Conservation (phyloP, 345 rosid species). For the Citrus glauca region DNA sequence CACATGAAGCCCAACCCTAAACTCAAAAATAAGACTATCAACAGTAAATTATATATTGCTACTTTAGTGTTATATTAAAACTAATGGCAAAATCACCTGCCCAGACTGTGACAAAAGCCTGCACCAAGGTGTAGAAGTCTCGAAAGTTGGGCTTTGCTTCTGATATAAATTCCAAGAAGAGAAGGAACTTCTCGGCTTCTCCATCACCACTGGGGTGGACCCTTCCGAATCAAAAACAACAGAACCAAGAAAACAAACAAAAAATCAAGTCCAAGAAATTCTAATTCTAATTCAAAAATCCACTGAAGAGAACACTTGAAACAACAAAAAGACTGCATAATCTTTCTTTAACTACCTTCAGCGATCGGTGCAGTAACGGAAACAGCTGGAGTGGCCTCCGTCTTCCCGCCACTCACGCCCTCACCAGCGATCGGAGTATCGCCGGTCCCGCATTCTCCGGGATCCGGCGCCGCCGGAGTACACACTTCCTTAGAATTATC, state of each 20-base stretch:
- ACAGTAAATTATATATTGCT: neutral
- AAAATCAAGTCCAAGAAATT: neutral
- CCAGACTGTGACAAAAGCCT: constrained; percentile 69
- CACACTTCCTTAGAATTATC: constrained; percentile 60
- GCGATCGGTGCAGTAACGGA: constrained; percentile 54
- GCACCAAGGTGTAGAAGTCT: constrained; percentile 61
- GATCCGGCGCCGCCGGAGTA: constrained; percentile 42
- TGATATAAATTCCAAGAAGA: constrained; percentile 40
- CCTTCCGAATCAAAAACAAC: constrained; percentile 31
- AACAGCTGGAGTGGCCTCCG: constrained; percentile 44
- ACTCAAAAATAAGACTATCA: neutral
- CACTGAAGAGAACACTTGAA: neutral
- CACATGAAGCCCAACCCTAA: neutral
- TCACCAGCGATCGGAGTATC: constrained; percentile 47
- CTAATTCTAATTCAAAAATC: constrained; percentile 9
- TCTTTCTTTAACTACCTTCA: constrained; percentile 37
- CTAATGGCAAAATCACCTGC: constrained; percentile 39
- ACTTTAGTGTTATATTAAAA: neutral
- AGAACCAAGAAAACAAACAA: constrained; percentile 7
- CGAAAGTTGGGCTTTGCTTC: constrained; percentile 38
- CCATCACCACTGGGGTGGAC: constrained; percentile 43
- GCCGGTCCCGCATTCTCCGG: constrained; percentile 46
- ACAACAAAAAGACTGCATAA: neutral
- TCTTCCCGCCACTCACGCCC: constrained; percentile 40
- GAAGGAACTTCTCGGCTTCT: constrained; percentile 52